These are phyloP conservation scores for Chrysanthemum lavandulifolium DNA, from an alignment of 129 eudicot genomes.

Conservation along the genomic window DNA sequence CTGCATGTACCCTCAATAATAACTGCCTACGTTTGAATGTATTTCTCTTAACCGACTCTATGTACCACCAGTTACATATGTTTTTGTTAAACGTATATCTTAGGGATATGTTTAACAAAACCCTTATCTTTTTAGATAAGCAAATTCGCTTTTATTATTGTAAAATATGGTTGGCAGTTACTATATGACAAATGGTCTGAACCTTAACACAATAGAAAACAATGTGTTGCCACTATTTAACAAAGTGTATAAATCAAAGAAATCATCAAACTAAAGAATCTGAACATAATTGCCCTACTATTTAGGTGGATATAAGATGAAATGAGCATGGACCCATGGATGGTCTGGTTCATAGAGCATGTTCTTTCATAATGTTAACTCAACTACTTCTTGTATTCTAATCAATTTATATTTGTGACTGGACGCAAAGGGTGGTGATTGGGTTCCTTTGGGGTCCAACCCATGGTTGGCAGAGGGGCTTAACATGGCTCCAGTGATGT, in stretches of 20 bases:
- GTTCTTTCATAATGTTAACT: constrained; percentile 33
- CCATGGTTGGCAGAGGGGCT: constrained; percentile 20
- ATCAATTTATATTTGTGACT: constrained; percentile 9
- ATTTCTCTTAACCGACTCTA: no score
- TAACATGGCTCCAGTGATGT: constrained; percentile 20
- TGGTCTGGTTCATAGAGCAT: constrained; percentile 31
- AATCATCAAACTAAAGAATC: not conserved
- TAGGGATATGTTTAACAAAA: no score
- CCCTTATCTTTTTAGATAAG: no score
- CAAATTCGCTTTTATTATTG: no score
- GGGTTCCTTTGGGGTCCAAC: constrained; percentile 31
- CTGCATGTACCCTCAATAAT: no score
- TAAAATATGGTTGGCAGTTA: no score
- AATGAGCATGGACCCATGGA: constrained; percentile 40
- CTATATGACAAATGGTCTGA: no score
- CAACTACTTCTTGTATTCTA: constrained; percentile 35
- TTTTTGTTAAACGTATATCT: no score
- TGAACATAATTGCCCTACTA: no score
- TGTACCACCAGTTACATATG: no score
- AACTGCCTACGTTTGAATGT: no score
- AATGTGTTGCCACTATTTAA: constrained; percentile 1
- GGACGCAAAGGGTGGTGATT: constrained; percentile 8
- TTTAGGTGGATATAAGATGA: constrained; percentile 17
- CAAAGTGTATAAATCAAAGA: not conserved
- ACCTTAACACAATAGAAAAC: not conserved